A percentile compares a stretch with the other conserved stretches of the same genome.
Conservation (phyloP, 2,329 filamentous ascomycete genomes). For the Epicoccum sorghinum region DNA sequence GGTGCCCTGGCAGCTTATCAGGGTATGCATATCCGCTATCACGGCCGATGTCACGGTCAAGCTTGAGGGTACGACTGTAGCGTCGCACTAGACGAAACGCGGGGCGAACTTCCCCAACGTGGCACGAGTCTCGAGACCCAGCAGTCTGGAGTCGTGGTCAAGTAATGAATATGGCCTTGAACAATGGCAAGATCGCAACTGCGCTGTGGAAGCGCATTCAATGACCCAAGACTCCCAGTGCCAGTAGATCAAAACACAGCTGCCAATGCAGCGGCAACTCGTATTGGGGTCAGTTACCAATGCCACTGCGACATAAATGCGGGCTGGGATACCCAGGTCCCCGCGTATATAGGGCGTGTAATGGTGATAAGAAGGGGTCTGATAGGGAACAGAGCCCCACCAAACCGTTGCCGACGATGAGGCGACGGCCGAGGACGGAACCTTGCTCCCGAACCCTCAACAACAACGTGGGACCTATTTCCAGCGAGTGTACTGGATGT, state of each 20-base stretch:
- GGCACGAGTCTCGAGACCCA: too few species aligned
- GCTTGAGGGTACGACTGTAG: constrained; percentile 5
- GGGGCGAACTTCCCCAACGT: too few species aligned
- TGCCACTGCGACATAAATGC: too few species aligned
- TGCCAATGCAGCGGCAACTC: too few species aligned
- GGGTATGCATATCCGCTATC: constrained; percentile 21
- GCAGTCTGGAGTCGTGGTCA: too few species aligned
- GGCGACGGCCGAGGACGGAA: constrained; percentile 7
- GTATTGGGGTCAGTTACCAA: too few species aligned
- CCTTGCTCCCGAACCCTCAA: not conserved
- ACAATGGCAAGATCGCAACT: too few species aligned
- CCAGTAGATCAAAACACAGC: not conserved
- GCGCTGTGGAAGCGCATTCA: too few species aligned
- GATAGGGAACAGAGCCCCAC: constrained; percentile 1
- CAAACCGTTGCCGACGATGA: constrained; percentile 4
- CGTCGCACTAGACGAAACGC: not conserved
- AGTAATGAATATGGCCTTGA: too few species aligned
- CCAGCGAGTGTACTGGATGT: too few species aligned
- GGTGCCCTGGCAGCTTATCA: constrained; percentile 19
- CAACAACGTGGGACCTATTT: too few species aligned
- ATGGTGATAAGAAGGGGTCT: constrained; percentile 9
- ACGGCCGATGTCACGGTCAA: constrained; percentile 15
- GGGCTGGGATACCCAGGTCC: not conserved
- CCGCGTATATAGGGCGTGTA: constrained; percentile 11
- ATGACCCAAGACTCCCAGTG: too few species aligned